Conservation (phyloP, 176 grass and related monocot species). For the Ensete ventricosum region DNA sequence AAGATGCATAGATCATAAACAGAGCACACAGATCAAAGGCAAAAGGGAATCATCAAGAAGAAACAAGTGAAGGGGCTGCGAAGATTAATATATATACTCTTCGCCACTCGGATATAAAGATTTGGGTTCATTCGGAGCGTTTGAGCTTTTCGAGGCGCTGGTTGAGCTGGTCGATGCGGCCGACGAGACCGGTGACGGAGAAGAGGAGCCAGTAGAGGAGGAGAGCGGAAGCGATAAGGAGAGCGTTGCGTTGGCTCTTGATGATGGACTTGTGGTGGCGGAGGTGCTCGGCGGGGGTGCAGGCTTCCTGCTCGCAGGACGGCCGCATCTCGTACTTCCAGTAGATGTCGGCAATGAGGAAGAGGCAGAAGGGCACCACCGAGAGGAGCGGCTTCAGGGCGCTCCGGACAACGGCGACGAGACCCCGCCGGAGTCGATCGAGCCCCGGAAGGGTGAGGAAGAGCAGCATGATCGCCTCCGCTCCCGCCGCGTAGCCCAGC, state of each 20-base stretch:
- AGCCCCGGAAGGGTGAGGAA: constrained; percentile 81
- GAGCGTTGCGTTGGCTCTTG: constrained; percentile 87
- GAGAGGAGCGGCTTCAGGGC: constrained; percentile 89
- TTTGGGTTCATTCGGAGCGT: constrained; percentile 41
- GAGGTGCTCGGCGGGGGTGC: constrained; percentile 81
- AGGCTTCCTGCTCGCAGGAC: constrained; percentile 64
- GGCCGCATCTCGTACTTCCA: constrained; percentile 96
- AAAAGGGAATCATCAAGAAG: background rate
- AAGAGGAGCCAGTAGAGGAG: constrained; percentile 96
- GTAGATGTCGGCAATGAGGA: constrained; percentile 89
- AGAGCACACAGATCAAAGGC: background rate
- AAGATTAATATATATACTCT: background rate
- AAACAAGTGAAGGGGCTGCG: background rate
- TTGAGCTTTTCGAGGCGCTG: constrained; percentile 73
- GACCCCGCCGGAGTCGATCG: constrained; percentile 59
- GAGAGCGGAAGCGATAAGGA: constrained; percentile 79
- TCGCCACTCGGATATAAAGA: background rate
- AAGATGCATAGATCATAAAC: background rate
- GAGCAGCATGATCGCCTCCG: constrained; percentile 96
- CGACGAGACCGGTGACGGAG: constrained; percentile 58
- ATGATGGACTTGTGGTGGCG: constrained; percentile 97
- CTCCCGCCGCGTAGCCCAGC: constrained; percentile 71
- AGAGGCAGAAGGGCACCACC: constrained; percentile 86
- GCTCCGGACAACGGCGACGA: constrained; percentile 56
- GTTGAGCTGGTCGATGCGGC: constrained; percentile 62